These are phyloP conservation scores for Xanthoconium purpureum DNA, from an alignment of 768 basidiomycete species.

Conservation along the genomic window DNA sequence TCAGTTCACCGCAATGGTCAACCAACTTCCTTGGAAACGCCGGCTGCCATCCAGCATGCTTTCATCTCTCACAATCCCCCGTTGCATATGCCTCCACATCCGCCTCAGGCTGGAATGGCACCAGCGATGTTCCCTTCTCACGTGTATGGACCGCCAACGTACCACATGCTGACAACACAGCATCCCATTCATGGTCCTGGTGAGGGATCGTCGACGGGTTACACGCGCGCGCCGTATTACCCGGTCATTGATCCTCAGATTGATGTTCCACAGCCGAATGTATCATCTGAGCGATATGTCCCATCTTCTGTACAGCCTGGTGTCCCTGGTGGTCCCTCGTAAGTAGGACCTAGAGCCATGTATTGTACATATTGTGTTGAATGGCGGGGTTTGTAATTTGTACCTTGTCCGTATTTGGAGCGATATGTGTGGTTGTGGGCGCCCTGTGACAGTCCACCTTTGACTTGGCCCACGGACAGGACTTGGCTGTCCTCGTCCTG, in stretches of 20 bases:
- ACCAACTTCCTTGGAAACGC: constrained; percentile 1
- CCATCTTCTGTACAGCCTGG: constrained; percentile 17
- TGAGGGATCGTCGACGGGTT: constrained; percentile 26
- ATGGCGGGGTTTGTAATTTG: not conserved
- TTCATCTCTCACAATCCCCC: constrained; percentile 13
- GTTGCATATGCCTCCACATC: constrained; percentile 14
- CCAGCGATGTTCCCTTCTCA: constrained; percentile 24
- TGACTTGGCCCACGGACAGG: not conserved
- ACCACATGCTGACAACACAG: constrained; percentile 27
- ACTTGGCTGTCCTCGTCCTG: constrained; percentile 14
- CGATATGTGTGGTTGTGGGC: not conserved
- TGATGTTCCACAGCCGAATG: constrained; percentile 29
- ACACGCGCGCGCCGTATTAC: constrained; percentile 34
- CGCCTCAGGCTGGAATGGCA: constrained; percentile 16
- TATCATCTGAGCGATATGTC: constrained; percentile 35
- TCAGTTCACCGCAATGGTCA: constrained; percentile 2
- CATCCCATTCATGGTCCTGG: constrained; percentile 16
- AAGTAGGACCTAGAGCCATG: not conserved
- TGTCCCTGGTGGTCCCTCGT: constrained; percentile 12
- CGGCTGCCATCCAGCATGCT: constrained; percentile 3
- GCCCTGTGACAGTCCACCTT: not conserved
- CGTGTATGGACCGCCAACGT: constrained; percentile 28
- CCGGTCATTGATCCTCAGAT: constrained; percentile 41
- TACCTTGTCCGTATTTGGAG: constrained; percentile 4
- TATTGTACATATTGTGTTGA: too few species aligned